A percentile compares a stretch with the other conserved stretches of the same genome.
Evolutionary conservation across 257 asterid species (phyloP).

Genomic region (Ophiorrhiza pumila): DNA sequence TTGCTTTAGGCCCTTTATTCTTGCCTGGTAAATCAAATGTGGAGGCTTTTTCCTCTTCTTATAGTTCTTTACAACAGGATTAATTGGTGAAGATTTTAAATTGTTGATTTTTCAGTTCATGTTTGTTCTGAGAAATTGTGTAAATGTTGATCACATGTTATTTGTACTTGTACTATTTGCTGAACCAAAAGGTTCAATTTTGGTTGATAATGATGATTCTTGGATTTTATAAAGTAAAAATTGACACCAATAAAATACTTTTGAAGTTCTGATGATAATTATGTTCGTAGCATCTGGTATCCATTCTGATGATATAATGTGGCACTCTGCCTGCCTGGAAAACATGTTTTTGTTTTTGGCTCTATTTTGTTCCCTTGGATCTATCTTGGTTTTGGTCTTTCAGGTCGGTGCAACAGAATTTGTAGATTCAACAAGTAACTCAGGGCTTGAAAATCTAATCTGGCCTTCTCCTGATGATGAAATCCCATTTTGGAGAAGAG

Average conservation of each 20-base stretch:
- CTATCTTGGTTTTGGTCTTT: conserved; percentile 19
- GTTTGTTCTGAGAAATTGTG: not conserved
- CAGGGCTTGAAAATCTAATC: conserved; percentile 27
- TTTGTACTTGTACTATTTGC: not conserved
- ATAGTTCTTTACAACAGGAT: not conserved
- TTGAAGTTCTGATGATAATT: not conserved
- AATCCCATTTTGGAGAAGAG: conserved; percentile 71
- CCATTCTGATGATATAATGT: not conserved
- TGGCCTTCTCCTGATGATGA: conserved; percentile 87
- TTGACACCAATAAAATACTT: not conserved
- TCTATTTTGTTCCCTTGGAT: not conserved
- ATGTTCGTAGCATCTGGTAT: not conserved
- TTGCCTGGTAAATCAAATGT: not conserved
- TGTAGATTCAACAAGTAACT: conserved; percentile 30
- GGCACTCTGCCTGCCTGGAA: too few species aligned
- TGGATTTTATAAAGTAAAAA: not conserved
- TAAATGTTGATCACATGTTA: not conserved
- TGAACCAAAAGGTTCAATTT: not conserved
- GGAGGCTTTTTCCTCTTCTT: not conserved
- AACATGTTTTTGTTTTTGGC: too few species aligned
- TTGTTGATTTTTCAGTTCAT: not conserved
- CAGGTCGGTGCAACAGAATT: conserved; percentile 42
- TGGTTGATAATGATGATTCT: not conserved
- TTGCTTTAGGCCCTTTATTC: not conserved
- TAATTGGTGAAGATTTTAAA: not conserved